Evolutionary conservation across 2,329 filamentous ascomycete genomes (phyloP), one percentile per base, ranked within the genome.

Genomic region (Didymellaceae sp.): DNA sequence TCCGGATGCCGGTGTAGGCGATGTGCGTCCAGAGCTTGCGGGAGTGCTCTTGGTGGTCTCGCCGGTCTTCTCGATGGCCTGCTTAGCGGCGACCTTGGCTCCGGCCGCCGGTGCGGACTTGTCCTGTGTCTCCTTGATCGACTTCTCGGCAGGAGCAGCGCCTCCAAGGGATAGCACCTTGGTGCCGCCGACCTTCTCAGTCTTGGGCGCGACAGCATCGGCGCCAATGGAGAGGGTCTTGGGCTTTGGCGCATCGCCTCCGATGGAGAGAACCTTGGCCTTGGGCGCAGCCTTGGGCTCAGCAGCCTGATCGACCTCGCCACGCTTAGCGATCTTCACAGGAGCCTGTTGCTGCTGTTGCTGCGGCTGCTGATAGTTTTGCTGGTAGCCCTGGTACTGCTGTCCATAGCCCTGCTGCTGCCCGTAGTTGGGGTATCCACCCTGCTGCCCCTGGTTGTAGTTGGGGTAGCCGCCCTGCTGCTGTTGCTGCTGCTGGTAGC

Each of bases 41-140:
- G 62, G 54, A 41, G 78, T 73, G 25, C 77, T 77, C 35, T 81
- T 77, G 38, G 77, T 77, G 7, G 83, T 78, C 71, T 92, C 87
- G 45, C 91, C 90, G 0, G 89, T 88, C 82, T 96, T 96, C 68
- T 96, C 91, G 57, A 97, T 90, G 8, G 93, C 92, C 77, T 97
- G 97, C 41, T 85, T 80, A 4, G 92, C 93, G 2, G 88, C 80
- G n/a, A 89, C 86, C 77, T 97, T 97, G 54, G 91, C 82, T 22
- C 90, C 89, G 21, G 88, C 87, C 58, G 89, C 87, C 2, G 86
- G 75, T 10, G 69, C 74, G 24, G 61, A 63, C 57, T 74, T 74
- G 57, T 76, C 72, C n/a, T 72, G 71, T 41, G 74, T 74, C 25
- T 74, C 73, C 57, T 70, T 82, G 54, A 74, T 69, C 39, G 81